Evolutionary conservation across 495 filamentous ascomycete genomes (phyloP), one percentile per base, ranked within the genome.

Genomic region (Filosporella fistucella): DNA sequence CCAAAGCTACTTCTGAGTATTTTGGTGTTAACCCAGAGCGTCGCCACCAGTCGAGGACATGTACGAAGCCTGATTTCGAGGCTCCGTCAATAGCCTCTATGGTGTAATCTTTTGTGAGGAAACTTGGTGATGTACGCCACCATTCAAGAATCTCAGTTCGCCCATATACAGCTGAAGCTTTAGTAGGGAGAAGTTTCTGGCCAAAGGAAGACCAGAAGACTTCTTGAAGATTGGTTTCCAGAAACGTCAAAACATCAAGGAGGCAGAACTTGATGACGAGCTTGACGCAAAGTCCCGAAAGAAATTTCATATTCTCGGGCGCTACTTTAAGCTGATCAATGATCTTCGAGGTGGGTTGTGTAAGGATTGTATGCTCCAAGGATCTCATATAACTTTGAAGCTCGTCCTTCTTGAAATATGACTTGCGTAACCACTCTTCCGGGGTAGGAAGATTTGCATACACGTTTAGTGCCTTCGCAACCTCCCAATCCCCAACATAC

Each of bases 21-120:
- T 85, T 85, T 3, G 95, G 74, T 11, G 84, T 76, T 0, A 96
- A 76, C 0, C 85, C 86, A 0, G 87, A 91, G 18, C 77, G 70
- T 13, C 83, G 80, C 91, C 91, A 96, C 91, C 91, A 96, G 38
- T 95, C 85, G 3, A 96, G 73, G 0, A 95, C 86, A 45, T 86
- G 80, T 21, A 91, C 74, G 56, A 88, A 88, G 11, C 91, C 90
- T 29, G 85, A 80, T 33, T 82, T 80, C 13, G 86, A 91, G 11
- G 91, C 91, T 32, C 86, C 84, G 63, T 96, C 87, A 56, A 96
- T 75, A 22, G 90, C 86, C 62, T 95, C 89, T 36, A 79, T 70
- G 42, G 61, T 39, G 57, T 77, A 76, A 59, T 91, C 81, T 66
- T 90, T 91, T 46, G 81, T 84, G 2, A 90, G 72, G 45, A 91